Evolutionary conservation across 2,329 filamentous ascomycete species (phyloP).

Genomic region (Myriangium duriaei): DNA sequence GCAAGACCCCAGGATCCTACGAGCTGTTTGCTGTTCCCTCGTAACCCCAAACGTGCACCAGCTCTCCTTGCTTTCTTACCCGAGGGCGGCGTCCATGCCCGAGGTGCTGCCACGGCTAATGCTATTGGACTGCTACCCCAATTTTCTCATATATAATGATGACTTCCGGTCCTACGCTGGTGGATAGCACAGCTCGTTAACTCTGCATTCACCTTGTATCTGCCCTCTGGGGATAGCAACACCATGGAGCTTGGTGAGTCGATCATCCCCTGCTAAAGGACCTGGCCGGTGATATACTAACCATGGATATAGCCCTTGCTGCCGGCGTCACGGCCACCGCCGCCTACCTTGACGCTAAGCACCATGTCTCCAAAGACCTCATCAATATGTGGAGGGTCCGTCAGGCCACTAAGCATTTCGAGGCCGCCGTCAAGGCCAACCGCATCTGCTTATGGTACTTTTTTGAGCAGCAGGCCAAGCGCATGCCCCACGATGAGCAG

Average conservation of each 20-base stretch:
- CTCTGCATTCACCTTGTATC: neutral
- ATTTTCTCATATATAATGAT: too few relatives aligned
- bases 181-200: neutral
- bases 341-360: conserved; percentile 58
- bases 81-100: neutral
- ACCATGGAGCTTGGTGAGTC: neutral
- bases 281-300: neutral
- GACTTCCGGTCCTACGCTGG: too few relatives aligned
- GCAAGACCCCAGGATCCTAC: too few relatives aligned
- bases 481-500: conserved; percentile 26
- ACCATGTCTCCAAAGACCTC: conserved; percentile 52
- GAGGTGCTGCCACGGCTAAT: neutral
- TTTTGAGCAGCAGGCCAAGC: conserved; percentile 41
- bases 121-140: neutral
- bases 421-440: conserved; percentile 34
- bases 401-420: conserved; percentile 32
- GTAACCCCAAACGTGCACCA: too few relatives aligned
- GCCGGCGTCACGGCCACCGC: conserved; percentile 27
- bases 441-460: conserved; percentile 52
- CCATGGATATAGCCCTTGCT: conserved; percentile 8
- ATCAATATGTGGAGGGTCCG: conserved; percentile 31
- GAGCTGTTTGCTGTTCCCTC: too few relatives aligned
- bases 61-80: neutral
- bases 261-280: too few relatives aligned
- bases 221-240: neutral